Conservation (phyloP, 148 eudicot species). For the Tetragonia tetragonoides region DNA sequence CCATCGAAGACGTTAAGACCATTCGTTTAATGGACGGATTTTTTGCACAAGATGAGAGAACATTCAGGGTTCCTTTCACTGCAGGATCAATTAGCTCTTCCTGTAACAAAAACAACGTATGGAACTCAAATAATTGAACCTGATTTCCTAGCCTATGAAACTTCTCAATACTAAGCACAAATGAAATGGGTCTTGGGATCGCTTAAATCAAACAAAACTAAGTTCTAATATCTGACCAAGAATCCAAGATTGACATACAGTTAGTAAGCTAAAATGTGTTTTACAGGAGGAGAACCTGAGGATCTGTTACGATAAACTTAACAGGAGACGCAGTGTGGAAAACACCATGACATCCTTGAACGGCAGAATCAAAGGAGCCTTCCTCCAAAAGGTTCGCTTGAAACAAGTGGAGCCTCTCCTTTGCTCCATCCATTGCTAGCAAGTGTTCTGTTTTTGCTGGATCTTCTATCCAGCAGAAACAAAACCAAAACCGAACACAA, state of each 20-base stretch:
- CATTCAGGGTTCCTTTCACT: constrained; percentile 37
- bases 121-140: too few relatives aligned
- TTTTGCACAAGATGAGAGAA: constrained; percentile 23
- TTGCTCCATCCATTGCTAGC: constrained; percentile 13
- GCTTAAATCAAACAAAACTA: too few relatives aligned
- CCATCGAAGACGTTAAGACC: constrained; percentile 33
- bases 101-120: constrained; percentile 1
- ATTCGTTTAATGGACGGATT: constrained; percentile 28
- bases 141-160: too few relatives aligned
- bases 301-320: neutral
- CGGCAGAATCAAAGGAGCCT: constrained; percentile 12
- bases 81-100: constrained; percentile 32
- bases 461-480: neutral
- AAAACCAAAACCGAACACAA: neutral
- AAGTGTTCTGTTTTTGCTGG: constrained; percentile 8
- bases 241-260: too few relatives aligned
- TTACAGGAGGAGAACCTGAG: neutral
- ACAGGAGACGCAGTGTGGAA: constrained; percentile 18
- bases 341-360: constrained; percentile 12
- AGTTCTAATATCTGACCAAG: neutral
- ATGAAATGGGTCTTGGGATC: too few relatives aligned
- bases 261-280: neutral
- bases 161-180: too few relatives aligned
- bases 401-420: constrained; percentile 13
- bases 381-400: constrained; percentile 10